A percentile compares a stretch with the other conserved stretches of the same genome.
Evolutionary conservation across 306 rosid genomes (phyloP).

Genomic region (Ziziphus jujuba): DNA sequence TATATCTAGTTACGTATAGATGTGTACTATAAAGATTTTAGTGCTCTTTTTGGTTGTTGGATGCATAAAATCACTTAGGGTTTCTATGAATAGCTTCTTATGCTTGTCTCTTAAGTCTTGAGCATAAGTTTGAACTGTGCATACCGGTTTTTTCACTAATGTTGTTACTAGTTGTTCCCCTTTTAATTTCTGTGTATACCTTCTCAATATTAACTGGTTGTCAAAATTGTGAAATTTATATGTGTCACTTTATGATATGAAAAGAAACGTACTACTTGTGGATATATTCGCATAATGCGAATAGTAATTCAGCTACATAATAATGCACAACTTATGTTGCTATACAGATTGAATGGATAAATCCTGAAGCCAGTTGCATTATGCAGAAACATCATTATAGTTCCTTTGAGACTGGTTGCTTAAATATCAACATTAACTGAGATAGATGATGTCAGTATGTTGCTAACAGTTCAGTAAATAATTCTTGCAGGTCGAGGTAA

Average conservation of each 20-base stretch:
- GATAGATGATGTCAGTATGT: not conserved
- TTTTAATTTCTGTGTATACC: not conserved
- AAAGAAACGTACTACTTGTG: too few species aligned
- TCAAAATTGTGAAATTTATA: too few species aligned
- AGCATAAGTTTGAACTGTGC: not conserved
- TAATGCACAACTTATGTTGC: too few species aligned
- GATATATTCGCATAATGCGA: too few species aligned
- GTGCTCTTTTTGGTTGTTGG: not conserved
- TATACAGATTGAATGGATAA: too few species aligned
- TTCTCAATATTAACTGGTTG: too few species aligned
- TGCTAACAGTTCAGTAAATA: not conserved
- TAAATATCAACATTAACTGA: not conserved
- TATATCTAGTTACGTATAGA: not conserved
- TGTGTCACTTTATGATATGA: too few species aligned
- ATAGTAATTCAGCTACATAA: too few species aligned
- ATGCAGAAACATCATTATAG: not conserved
- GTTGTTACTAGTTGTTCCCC: not conserved
- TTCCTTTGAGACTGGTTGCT: conserved; percentile 2
- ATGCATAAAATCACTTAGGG: not conserved
- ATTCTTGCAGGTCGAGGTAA: conserved; percentile 75
- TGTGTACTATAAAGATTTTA: not conserved
- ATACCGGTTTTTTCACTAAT: not conserved
- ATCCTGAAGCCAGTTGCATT: not conserved
- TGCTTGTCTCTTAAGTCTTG: not conserved
- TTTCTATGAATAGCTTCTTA: not conserved